Evolutionary conservation across 2,329 filamentous ascomycete species (phyloP), one percentile per base, ranked within the genome.

Genomic region (Colletotrichum sp.): DNA sequence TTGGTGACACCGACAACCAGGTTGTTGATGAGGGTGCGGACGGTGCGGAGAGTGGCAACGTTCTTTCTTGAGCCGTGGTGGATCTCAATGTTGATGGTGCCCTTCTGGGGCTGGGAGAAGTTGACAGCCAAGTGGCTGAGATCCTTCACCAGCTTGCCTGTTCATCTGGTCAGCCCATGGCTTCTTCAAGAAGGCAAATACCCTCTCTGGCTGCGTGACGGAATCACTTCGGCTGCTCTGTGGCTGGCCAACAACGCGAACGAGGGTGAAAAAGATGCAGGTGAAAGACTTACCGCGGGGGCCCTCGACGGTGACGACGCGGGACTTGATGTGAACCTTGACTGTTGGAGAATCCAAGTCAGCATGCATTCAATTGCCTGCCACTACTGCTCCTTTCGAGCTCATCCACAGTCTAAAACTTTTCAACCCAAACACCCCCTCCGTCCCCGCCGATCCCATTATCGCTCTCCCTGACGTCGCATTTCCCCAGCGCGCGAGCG

Each of bases 51-150:
- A 83, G 96, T 95, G 86, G 97, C 97, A 86, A 99, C 95, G 88
- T 95, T 96, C 94, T 99, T 99, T 90, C 97, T 95, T 86, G 92
- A 92, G 87, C 97, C 97, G 90, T 99, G 97, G 94, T 99, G 98
- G 86, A 99, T 95, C 91, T 98, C 96, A 86, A 99, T 98, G 86
- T 95, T 94, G 91, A 99, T 96, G 83, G 94, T 86, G 89, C 95
- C 92, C 91, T 95, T 94, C 91, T 93, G 92, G 85, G 95, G 94
- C 88, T 94, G 91, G 82, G 94, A 93, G 93, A 99, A 99, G 91
- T 94, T 97, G 89, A 99, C 96, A 82, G 96, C 94, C 86, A 99
- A 90, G 90, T 99, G 97, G 89, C 94, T 95, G 83, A 99, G 94
- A 89, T 98, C 94, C 95, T 99, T 99, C 85, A 91, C 90, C 86